Evolutionary conservation across 2,329 filamentous ascomycete species (phyloP).

Genomic region (Aspergillus melleus): DNA sequence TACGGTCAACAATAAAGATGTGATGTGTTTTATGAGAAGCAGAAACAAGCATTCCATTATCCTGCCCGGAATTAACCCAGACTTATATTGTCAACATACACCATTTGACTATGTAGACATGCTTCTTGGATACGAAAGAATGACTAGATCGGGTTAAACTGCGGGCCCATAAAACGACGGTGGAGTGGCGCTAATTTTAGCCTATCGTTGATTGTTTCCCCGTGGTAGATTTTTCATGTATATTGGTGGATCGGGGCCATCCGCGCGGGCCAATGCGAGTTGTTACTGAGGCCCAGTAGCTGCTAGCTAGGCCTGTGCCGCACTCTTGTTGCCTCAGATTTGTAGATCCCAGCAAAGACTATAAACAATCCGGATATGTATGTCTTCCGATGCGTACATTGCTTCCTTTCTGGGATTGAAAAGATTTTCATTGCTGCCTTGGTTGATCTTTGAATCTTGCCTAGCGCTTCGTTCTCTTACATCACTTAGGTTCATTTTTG

Average conservation of each 20-base stretch:
- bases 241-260: background rate
- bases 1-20: too few species aligned
- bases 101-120: background rate
- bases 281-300: too few species aligned
- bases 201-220: background rate
- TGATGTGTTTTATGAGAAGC: too few species aligned
- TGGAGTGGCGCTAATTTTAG: conserved; percentile 1
- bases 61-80: background rate
- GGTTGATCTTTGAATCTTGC: too few species aligned
- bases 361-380: background rate
- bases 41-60: background rate
- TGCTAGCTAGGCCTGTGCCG: too few species aligned
- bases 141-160: conserved; percentile 23
- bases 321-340: background rate
- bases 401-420: background rate
- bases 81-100: conserved; percentile 2
- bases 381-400: background rate
- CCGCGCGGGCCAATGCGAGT: too few species aligned
- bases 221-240: background rate
- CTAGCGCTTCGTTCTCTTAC: too few species aligned
- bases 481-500: too few species aligned
- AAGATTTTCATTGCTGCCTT: background rate
- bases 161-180: too few species aligned
- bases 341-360: background rate
- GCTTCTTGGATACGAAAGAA: background rate